Evolutionary conservation across 257 asterid species (phyloP), one percentile per base, ranked within the genome.

Genomic region (Solanum chiquidenum): DNA sequence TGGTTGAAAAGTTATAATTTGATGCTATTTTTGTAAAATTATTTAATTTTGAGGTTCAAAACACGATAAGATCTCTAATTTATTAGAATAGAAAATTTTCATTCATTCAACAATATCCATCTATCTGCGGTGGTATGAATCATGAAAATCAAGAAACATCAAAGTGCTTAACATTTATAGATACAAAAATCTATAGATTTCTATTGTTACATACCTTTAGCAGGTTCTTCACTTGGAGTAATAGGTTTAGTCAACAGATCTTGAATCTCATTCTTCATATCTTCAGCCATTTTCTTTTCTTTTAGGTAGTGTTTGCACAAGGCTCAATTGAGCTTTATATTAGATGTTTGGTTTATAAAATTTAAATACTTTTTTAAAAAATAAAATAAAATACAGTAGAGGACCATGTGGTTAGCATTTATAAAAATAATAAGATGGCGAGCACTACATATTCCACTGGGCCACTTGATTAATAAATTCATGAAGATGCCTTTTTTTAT

Each of bases 81-180:
- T 31, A 71, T 7, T 31, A 31, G 0, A 8, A 71, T 8, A 31
- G 0, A 31, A 12, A 18, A 18, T 0, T 18, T 18, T 2, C 7
- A 33, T 33, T 1, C 4, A 16, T 72, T 0, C 10, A 8, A 33
- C 0, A 23, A 4, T 4, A 4, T 0, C 0, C 4, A 33, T 72
- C 2, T 4, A 16, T 33, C 11, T 2, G 6, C 0, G 2, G 0
- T 18, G 1, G 0, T 18, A 34, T 18, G 5, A 72, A 72, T 34
- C 25, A 31, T 33, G 25, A 18, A 72, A 72, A 72, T 33, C 25
- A 29, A 14, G 12, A 71, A 71, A 69, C n/a, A 16, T 5, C 3
- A 13, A 4, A 33, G 25, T 18, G 16, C 10, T 33, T 33, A 18
- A 33, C 16, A 40, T 40, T 76, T 40, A 44, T 42, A 25, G 7